Evolutionary conservation across 768 basidiomycete species (phyloP), one percentile per base, ranked within the genome.

Genomic region (Suillus alpinus): DNA sequence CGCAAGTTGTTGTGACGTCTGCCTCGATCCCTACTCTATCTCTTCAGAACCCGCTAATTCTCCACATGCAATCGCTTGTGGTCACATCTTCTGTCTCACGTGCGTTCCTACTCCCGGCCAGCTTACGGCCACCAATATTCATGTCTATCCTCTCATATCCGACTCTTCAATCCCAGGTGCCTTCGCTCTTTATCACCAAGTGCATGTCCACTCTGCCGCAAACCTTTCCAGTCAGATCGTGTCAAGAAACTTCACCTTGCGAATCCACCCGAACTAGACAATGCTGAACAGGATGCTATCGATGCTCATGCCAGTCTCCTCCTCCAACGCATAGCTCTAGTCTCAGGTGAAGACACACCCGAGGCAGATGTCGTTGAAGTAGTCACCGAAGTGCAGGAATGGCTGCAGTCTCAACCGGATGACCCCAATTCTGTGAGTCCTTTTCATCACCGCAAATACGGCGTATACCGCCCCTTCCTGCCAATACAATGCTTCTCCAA

Each of bases 1-100:
- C 5, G 80, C 85, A 39, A 90, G 88, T 67, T 81, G 79, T 62
- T 92, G 90, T 77, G 90, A 92, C 72, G 84, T 92, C 65, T 92
- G 90, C 72, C 77, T 89, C 62, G 86, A 88, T 59, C 74, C 77
- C 31, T 89, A 89, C 70, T 73, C 5, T 66, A 67, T 80, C 46
- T 84, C 82, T 75, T 76, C 81, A 43, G 77, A 77, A 29, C 71
- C 78, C 41, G 72, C 76, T 44, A 80, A 80, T 67, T 77, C 82
- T 51, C 89, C 89, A 6, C 83, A 88, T 71, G 86, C 84, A 13
- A 90, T 92, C 63, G 81, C 86, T 34, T 92, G 90, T 67, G 90
- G 90, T 41, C 88, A 91, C 72, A 81, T 89, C 40, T 91, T 91
- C 77, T 91, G 89, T 70, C 77, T 78, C 68, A 71, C 76, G 89